Base-by-base conservation (phyloP, 2,329 filamentous ascomycete genomes). In the Fusarium mexicanum region DNA sequence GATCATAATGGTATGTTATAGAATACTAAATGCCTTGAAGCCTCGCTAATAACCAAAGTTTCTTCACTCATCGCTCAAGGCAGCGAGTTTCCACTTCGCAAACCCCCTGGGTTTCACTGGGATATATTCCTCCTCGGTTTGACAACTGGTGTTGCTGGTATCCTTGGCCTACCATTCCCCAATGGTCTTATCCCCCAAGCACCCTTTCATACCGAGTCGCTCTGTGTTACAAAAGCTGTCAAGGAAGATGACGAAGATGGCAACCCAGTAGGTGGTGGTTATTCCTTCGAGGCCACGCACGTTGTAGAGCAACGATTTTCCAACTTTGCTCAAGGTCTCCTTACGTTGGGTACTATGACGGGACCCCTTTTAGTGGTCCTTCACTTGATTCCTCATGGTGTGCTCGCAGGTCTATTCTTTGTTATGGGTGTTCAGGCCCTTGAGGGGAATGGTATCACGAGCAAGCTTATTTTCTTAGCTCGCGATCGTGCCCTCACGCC, bases 71-170 rank as follows among this genome's bases (percentile, higher is more conserved):
- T 95, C 61, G 92, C 93, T 17, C 93, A 96, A 79, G 94, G 93
- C 57, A 95, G 92, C 71, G 93, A 96, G 78, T 96, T 94, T 72
- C 93, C 93, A 4, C 89, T 96, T 17, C 88, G 89, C 29, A 96
- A 96, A 78, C 93, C 94, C 7, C 92, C 93, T 50, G 93, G 93
- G 20, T 96, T 96, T 79, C 93, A 96, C 83, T 96, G 93, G 93
- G 93, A 96, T 77, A 82, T 96, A 44, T 95, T 95, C 83, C 89
- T 96, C 37, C 90, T 96, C 2, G 94, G 94, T 9, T 84, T 94
- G 35, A 95, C 93, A 3, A 95, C 93, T 0, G 92, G 92, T 57
- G 83, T 95, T 3, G 91, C 92, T 7, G 93, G 93, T 17, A 86
- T 96, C 33, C 86, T 96, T 20, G 93, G 94, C 22, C 87, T 96